These are phyloP conservation scores for Solanum virginianum DNA, from an alignment of 257 asterid species.

Conservation along the genomic window DNA sequence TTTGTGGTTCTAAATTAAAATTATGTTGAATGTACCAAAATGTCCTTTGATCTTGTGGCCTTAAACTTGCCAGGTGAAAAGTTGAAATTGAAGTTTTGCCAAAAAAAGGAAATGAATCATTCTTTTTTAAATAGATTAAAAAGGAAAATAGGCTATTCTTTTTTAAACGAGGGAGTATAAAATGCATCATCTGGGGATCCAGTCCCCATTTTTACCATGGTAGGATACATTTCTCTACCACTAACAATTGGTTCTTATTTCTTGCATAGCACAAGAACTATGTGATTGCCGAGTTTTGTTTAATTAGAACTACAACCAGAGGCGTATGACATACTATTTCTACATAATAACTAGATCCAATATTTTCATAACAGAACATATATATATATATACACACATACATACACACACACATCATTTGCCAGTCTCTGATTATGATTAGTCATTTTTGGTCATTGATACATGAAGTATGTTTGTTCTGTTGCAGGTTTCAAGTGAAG, in stretches of 20 bases:
- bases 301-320: neutral
- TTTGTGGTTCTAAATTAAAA: too few relatives aligned
- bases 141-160: too few relatives aligned
- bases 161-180: neutral
- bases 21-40: too few relatives aligned
- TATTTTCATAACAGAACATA: neutral
- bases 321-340: neutral
- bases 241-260: neutral
- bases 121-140: too few relatives aligned
- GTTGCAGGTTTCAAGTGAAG: constrained; percentile 87
- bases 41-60: too few relatives aligned
- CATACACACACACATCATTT: too few relatives aligned
- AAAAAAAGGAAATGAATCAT: too few relatives aligned
- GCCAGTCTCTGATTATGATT: neutral
- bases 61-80: too few relatives aligned
- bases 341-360: neutral
- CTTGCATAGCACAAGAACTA: neutral
- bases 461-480: neutral
- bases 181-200: neutral
- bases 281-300: neutral
- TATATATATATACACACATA: too few relatives aligned
- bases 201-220: neutral
- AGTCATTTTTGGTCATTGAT: neutral
- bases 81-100: too few relatives aligned
- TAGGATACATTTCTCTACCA: neutral